Base-by-base conservation (phyloP, 805 yeast genomes). In the Candida pini region DNA sequence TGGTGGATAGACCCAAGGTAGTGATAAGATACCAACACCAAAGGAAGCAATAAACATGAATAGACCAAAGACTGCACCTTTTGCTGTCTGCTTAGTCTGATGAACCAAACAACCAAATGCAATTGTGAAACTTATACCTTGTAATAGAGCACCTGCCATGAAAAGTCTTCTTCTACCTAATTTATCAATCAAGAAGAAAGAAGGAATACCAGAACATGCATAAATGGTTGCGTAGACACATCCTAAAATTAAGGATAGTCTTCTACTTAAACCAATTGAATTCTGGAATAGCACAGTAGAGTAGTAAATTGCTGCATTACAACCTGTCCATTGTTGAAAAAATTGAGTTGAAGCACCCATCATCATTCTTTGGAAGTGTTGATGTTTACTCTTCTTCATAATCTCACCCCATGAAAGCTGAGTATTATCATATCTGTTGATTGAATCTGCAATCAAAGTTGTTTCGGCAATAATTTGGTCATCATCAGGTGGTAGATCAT, bases 251-350 rank as follows among this genome's bases (percentile, higher is more conserved):
- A 74, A 65, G 17, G 82, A 61, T 46, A 74, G 58, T 49, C 71
- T 66, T 52, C 71, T 63, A 19, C 60, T 61, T 40, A 68, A 57
- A 36, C 68, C 69, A 47, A 77, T 71, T 30, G 71, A 64, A 29
- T 62, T 57, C 51, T 69, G 64, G 44, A 73, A 71, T 41, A 73
- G 56, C 28, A 71, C 72, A 16, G 80, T 69, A 22, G 78, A 66
- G 48, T 78, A 78, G 63, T 77, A 78, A 43, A 76, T 76, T 43
- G 78, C 76, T 30, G 81, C 80, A 48, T 78, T 78, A 58, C 81
- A 73, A 49, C 85, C 85, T 33, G 81, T 71, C 45, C 78, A 69
- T 56, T 78, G 84, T 60, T 76, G 82, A 68, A 75, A 73, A 45
- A 78, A 73, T 60, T 78, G 84, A 21, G 79, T 64, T 4, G 80